Percentiles rank a stretch among this genome's conserved stretches.
Conservation (phyloP, 2,329 filamentous ascomycete genomes). For the Seiridium unicorne region DNA sequence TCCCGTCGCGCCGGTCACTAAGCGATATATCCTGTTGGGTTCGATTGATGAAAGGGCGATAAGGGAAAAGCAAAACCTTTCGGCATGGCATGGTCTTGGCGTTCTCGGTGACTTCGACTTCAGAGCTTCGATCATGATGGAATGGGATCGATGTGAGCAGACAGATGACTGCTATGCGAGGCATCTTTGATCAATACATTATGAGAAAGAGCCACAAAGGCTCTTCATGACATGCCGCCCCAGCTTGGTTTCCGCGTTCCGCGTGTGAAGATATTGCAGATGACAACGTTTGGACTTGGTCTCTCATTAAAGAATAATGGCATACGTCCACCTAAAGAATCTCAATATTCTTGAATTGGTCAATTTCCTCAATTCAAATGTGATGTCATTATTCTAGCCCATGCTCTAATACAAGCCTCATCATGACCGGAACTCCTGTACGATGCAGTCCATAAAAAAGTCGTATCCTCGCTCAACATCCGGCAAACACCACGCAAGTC, state of each 20-base stretch:
- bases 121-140: slow-evolving; percentile 6
- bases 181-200: slow-evolving; percentile 5
- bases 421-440: background rate
- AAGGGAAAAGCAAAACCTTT: background rate
- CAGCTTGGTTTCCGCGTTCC: background rate
- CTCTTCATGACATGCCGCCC: slow-evolving; percentile 7
- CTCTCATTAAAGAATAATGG: too few species aligned
- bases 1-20: slow-evolving; percentile 69
- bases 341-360: too few species aligned
- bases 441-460: background rate
- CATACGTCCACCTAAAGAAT: too few species aligned
- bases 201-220: background rate
- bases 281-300: background rate
- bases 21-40: slow-evolving; percentile 24
- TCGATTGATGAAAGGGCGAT: background rate
- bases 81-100: slow-evolving; percentile 6
- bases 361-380: too few species aligned
- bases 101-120: background rate
- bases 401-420: background rate
- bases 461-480: background rate
- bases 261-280: background rate
- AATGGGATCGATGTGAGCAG: background rate
- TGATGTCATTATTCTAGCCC: background rate
- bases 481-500: background rate
- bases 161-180: background rate